These are phyloP conservation scores for Rhodotorula sp. DNA, from an alignment of 1,284 basidiomycete genomes.

Conservation along the genomic window DNA sequence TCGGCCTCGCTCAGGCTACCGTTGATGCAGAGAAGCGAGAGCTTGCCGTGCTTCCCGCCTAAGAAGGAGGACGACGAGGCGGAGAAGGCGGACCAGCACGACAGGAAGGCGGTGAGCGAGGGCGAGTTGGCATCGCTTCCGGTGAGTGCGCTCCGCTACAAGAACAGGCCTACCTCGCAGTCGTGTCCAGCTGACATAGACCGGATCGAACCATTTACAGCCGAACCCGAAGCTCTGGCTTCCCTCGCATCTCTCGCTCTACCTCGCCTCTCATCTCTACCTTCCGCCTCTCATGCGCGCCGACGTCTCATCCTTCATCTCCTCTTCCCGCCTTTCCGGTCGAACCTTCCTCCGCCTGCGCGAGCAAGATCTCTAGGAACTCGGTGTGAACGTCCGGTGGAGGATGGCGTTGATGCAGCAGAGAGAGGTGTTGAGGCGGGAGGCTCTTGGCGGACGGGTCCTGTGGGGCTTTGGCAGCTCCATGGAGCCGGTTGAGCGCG, in stretches of 20 bases:
- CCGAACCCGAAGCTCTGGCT: conserved; percentile 36
- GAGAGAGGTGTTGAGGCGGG: conserved; percentile 22
- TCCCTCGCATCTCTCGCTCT: conserved; percentile 36
- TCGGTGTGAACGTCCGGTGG: conserved; percentile 43
- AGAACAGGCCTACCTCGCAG: fast-evolving
- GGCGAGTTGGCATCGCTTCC: conserved; percentile 18
- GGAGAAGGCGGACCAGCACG: background rate
- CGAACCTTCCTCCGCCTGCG: conserved; percentile 42
- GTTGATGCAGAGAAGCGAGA: conserved; percentile 28
- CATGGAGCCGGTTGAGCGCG: conserved; percentile 1
- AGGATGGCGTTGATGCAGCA: conserved; percentile 16
- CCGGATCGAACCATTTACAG: background rate
- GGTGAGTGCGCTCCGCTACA: background rate
- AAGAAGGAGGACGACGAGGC: background rate
- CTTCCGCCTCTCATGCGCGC: conserved; percentile 16
- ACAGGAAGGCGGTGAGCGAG: background rate
- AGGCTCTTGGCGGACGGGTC: conserved; percentile 23
- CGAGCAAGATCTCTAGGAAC: conserved; percentile 37
- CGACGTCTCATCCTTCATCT: conserved; percentile 41
- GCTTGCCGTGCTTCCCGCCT: conserved; percentile 23
- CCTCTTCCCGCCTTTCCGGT: conserved; percentile 36
- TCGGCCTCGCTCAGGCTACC: background rate
- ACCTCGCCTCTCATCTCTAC: conserved; percentile 27
- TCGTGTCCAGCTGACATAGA: background rate
- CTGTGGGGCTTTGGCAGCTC: conserved; percentile 29